These are phyloP conservation scores for Trichoderma sp. DNA, from an alignment of 2,329 filamentous ascomycete genomes.

Conservation along the genomic window DNA sequence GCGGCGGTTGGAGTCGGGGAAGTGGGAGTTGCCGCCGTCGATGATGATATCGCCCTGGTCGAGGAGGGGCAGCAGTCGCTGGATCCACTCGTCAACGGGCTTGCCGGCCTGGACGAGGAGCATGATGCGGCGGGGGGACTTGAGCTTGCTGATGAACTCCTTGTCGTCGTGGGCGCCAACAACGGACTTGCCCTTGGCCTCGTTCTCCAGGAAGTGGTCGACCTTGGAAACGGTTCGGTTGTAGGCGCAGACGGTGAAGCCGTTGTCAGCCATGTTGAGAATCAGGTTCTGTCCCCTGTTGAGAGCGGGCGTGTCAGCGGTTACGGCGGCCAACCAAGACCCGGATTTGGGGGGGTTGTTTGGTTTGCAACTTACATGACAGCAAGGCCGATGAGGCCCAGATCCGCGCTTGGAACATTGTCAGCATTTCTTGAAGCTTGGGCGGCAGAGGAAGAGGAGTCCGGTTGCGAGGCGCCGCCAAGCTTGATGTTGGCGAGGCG, in stretches of 20 bases:
- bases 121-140: constrained; percentile 96
- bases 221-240: constrained; percentile 99
- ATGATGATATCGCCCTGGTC: constrained; percentile 96
- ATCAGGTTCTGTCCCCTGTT: constrained; percentile 79
- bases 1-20: constrained; percentile 97
- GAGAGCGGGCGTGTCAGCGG: constrained; percentile 28
- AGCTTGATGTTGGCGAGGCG: constrained; percentile 74
- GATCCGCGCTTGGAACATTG: constrained; percentile 71
- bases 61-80: constrained; percentile 82
- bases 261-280: constrained; percentile 84
- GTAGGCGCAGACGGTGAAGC: constrained; percentile 96
- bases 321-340: constrained; percentile 3
- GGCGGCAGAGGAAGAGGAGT: constrained; percentile 37
- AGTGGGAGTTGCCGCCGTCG: constrained; percentile 97
- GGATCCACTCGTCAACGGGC: constrained; percentile 98
- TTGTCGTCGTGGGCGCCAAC: constrained; percentile 90
- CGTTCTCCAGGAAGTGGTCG: constrained; percentile 87
- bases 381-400: constrained; percentile 89
- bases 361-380: constrained; percentile 68
- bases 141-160: constrained; percentile 96
- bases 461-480: constrained; percentile 58
- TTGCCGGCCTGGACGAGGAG: constrained; percentile 98
- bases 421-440: constrained; percentile 55
- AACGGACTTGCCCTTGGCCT: constrained; percentile 93
- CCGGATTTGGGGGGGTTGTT: constrained; percentile 28